phyloP scores from a whole-genome alignment of 805 yeast genomes.

The Candida coleopterorum region DNA sequence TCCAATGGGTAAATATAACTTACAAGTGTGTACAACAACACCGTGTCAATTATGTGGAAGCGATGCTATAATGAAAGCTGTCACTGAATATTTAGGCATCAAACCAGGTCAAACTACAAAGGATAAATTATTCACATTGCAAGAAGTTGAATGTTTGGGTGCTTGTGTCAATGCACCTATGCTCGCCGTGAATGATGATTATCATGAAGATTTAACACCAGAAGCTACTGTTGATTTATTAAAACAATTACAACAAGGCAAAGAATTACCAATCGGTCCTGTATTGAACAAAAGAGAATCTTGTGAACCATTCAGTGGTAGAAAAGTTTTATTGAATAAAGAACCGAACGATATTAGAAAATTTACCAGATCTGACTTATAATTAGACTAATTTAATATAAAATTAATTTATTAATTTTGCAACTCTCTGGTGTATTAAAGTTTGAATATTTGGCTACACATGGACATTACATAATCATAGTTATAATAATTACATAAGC shows the following conservation, averaged over 20 bases:
- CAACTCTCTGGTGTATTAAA: too few species aligned
- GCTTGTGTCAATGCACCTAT: slow-evolving; percentile 92
- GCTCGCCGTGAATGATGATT: slow-evolving; percentile 81
- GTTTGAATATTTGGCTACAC: too few species aligned
- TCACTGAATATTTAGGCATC: slow-evolving; percentile 54
- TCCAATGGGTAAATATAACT: slow-evolving; percentile 80
- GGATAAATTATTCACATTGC: slow-evolving; percentile 73
- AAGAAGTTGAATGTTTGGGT: slow-evolving; percentile 88
- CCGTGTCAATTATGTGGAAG: slow-evolving; percentile 85
- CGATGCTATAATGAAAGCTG: slow-evolving; percentile 71
- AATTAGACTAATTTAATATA: slow-evolving; percentile 3
- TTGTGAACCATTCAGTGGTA: slow-evolving; percentile 76
- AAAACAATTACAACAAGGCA: slow-evolving; percentile 60
- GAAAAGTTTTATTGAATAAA: slow-evolving; percentile 52
- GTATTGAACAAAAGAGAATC: slow-evolving; percentile 54
- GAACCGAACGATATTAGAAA: slow-evolving; percentile 68
- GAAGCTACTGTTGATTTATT: slow-evolving; percentile 59
- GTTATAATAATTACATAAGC: slow-evolving; percentile 1
- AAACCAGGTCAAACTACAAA: slow-evolving; percentile 74
- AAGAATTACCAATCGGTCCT: slow-evolving; percentile 63
- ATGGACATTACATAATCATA: background rate
- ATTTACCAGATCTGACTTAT: slow-evolving; percentile 71
- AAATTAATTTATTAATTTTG: too few species aligned
- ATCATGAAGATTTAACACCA: slow-evolving; percentile 73
- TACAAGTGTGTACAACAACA: slow-evolving; percentile 86